Evolutionary conservation across 192 early-diverging fungal species (phyloP), one percentile per base, ranked within the genome.

Genomic region (Gryganskiella cystojenkinii): DNA sequence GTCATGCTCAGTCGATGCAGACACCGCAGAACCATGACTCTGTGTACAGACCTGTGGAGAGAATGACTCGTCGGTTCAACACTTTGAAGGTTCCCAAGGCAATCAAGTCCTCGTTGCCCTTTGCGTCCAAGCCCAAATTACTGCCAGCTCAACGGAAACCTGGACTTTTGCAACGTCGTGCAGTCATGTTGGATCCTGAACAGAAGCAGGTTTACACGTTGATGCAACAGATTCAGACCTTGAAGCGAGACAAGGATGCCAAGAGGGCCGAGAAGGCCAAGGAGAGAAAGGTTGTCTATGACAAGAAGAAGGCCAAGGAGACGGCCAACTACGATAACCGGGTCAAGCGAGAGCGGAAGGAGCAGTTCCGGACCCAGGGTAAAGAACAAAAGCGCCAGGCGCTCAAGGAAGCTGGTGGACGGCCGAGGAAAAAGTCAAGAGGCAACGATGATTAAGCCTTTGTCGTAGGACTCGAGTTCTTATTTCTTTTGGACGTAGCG

Each of bases 101-200:
- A 0, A 87, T 99, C 53, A 91, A 94, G 69, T 81, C 91, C 15
- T 84, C 88, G 33, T 83, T 98, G 66, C 97, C 96, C 33, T 98
- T 97, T 81, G 93, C 93, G 30, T 88, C 90, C 55, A 95, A 94
- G 80, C 94, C 94, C 61, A 98, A 98, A 86, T 22, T 86, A 24
- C 44, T 84, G 24, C 55, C 74, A 6, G 82, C 88, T 53, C 84
- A 83, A 52, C 85, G 82, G 51, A 83, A 86, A 47, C 81, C 71
- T 27, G 70, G 84, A 3, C 85, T 86, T 45, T 19, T 90, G 20
- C 76, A 85, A 54, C 87, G 88, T 20, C 91, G 95, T 24, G 97
- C 95, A 0, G 94, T 98, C 25, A 90, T 98, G 35, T 62, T 96
- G 69, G 95, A 98, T 75, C 90, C 95, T 31, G 89, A 95, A 69